phyloP scores from a whole-genome alignment of 1,284 basidiomycete species.

The Neonothopanus nambi region DNA sequence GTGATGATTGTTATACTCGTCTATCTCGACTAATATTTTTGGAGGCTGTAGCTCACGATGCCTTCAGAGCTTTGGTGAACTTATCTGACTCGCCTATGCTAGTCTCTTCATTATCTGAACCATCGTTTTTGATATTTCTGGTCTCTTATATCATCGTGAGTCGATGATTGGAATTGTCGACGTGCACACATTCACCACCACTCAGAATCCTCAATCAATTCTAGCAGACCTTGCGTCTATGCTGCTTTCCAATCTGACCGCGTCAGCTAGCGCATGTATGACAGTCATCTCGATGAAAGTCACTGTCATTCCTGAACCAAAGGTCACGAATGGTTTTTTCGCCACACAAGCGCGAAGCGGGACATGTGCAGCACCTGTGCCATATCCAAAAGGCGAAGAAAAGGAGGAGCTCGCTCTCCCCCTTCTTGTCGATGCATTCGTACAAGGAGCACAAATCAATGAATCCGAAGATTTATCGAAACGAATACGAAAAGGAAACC shows the following conservation, averaged over 20 bases:
- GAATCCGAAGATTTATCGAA: conserved; percentile 47
- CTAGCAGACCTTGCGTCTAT: conserved; percentile 95
- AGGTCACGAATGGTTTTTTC: conserved; percentile 50
- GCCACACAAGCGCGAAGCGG: conserved; percentile 75
- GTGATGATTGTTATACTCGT: conserved; percentile 22
- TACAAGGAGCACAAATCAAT: conserved; percentile 63
- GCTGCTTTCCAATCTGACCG: conserved; percentile 94
- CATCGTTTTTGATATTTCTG: conserved; percentile 79
- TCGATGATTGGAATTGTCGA: conserved; percentile 18
- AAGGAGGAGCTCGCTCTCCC: conserved; percentile 67
- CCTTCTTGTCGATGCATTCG: conserved; percentile 84
- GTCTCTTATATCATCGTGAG: conserved; percentile 90
- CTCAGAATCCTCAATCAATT: conserved; percentile 83
- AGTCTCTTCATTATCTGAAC: conserved; percentile 70
- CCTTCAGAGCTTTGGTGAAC: conserved; percentile 93
- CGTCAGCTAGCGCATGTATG: conserved; percentile 71
- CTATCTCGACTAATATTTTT: conserved; percentile 13
- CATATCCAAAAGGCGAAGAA: conserved; percentile 58
- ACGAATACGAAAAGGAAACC: conserved; percentile 67
- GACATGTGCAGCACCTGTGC: conserved; percentile 66
- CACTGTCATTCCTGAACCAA: conserved; percentile 54
- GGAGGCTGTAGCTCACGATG: conserved; percentile 92
- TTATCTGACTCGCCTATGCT: conserved; percentile 84
- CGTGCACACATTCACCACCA: conserved; percentile 5
- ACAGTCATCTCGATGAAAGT: conserved; percentile 70